Conservation (phyloP, 306 rosid species). For the Ammopiptanthus mongolicus region DNA sequence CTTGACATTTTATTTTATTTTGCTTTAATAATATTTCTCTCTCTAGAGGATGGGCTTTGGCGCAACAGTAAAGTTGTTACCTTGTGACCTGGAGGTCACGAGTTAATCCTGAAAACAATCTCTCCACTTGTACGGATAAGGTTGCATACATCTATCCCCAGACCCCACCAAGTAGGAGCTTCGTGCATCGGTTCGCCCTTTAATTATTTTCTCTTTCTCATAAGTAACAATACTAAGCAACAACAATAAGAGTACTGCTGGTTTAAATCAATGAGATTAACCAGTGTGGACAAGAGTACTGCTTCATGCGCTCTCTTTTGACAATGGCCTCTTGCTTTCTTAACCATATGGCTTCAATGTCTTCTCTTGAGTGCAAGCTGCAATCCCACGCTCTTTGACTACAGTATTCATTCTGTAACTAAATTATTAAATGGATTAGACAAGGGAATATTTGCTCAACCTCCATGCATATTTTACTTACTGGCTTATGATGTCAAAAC, state of each 20-base stretch:
- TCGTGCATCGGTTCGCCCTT: no score
- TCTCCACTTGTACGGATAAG: no score
- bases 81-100: no score
- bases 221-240: not conserved
- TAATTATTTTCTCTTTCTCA: not conserved
- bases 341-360: slow-evolving; percentile 44
- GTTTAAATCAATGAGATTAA: slow-evolving; percentile 29
- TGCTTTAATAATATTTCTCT: no score
- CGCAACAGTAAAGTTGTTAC: no score
- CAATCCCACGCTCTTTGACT: slow-evolving; percentile 57
- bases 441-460: slow-evolving; percentile 7
- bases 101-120: no score
- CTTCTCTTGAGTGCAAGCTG: slow-evolving; percentile 56
- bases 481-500: not conserved
- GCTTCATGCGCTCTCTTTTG: slow-evolving; percentile 78
- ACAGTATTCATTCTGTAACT: slow-evolving; percentile 44
- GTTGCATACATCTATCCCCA: no score
- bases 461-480: not conserved
- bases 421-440: slow-evolving; percentile 17
- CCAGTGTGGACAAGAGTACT: slow-evolving; percentile 72
- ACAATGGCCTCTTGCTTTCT: slow-evolving; percentile 62
- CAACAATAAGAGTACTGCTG: not conserved
- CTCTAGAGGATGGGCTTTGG: no score
- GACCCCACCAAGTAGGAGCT: no score
- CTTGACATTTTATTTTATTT: not conserved